Percentiles rank a stretch among this genome's conserved stretches.
Conservation (phyloP, 2,329 filamentous ascomycete genomes). For the Hortaea sp. region DNA sequence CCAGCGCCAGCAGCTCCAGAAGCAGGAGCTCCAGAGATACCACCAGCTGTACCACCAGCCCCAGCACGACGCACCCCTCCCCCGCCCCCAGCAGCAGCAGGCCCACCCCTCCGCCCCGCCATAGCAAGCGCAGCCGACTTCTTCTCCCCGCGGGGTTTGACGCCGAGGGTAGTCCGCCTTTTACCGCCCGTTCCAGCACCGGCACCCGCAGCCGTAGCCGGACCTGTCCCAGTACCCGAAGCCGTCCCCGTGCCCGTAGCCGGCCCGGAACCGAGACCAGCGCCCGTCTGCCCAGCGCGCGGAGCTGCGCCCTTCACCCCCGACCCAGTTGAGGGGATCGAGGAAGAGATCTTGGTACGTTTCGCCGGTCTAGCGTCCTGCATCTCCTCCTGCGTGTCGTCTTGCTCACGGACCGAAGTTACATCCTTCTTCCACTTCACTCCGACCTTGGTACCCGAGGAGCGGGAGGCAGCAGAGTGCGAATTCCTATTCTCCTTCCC, state of each 20-base stretch:
- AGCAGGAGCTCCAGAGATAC: too few species aligned
- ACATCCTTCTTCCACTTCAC: not conserved
- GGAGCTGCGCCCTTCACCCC: too few species aligned
- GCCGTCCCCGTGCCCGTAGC: not conserved
- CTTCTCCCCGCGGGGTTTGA: not conserved
- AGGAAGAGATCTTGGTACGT: not conserved
- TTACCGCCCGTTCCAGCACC: not conserved
- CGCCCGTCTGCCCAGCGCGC: not conserved
- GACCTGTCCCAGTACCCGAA: too few species aligned
- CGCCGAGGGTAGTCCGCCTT: not conserved
- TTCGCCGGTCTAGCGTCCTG: not conserved
- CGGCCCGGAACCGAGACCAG: not conserved
- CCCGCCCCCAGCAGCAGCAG: too few species aligned
- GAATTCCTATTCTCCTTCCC: conserved; percentile 8
- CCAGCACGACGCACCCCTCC: too few species aligned
- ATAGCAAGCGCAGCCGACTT: too few species aligned
- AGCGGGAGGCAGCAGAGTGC: too few species aligned
- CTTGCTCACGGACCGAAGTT: not conserved
- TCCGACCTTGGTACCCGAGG: too few species aligned
- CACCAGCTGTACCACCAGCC: too few species aligned
- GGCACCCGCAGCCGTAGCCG: not conserved
- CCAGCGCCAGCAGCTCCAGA: not conserved
- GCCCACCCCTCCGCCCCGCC: too few species aligned
- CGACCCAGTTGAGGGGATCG: not conserved
- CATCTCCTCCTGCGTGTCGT: not conserved